Base-by-base conservation (phyloP, 345 rosid species). In the Gossypium raimondii region DNA sequence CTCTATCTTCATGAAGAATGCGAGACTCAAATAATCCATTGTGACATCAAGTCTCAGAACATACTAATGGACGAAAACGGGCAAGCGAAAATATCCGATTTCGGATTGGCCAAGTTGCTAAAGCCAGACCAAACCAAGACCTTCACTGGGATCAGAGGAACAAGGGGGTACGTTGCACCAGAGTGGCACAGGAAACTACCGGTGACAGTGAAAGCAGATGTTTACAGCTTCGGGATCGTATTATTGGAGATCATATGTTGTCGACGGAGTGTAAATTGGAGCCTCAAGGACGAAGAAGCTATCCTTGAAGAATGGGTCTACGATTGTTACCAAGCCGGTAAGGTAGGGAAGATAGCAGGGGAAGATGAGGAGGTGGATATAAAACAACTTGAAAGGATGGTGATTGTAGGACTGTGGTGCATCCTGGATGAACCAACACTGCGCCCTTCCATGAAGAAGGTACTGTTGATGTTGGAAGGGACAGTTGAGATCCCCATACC, bases 371-470 rank as follows among this genome's bases (percentile, higher is more conserved):
- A 67, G 2, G 78, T 67, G 2, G 55, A 48, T 38, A 27, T 22
- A 14, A 57, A 38, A 47, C 72, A 67, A 47, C 29, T 89, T 67
- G 80, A 78, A 77, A 81, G 74, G 47, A 83, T 73, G 29, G 86
- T 86, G 81, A 79, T 9, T 78, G 81, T 81, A n/a, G 87, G 81
- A 44, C 75, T 87, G n/a, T 87, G 90, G 86, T 87, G 90, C 82
- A 83, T 87, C 51, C 89, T 80, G 68, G 87, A 84, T 67, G 91
- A 83, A 67, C 85, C 83, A 58, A 73, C 80, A 4, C 57, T 82
- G 18, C 82, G 90, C 77, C 90, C 87, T 18, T 60, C 82, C 7
- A 84, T 84, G 86, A 84, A 83, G 82, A 79, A 77, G 53, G 78
- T 88, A 7, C 56, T 78, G 16, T 83, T 72, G 52, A 82, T 82